Evolutionary conservation across 805 yeast genomes (phyloP), one percentile per base, ranked within the genome.

Genomic region (Starmerella stigmatis): DNA sequence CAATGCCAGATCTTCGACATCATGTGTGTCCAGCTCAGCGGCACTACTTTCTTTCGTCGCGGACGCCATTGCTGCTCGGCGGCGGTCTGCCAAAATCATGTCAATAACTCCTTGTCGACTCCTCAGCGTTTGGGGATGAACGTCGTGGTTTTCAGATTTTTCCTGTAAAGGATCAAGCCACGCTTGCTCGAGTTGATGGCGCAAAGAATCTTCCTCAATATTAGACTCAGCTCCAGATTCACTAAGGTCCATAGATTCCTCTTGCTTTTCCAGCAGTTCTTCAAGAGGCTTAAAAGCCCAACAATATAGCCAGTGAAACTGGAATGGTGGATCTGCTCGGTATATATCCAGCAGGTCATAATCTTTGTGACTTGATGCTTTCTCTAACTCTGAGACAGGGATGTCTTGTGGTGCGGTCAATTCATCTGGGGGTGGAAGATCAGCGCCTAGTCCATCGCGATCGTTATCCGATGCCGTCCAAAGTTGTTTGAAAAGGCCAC

Each of bases 141-240:
- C 41, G 7, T 38, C 52, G 15, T 49, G 57, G 31, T 43, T 49
- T 20, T 46, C 49, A 57, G 50, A 53, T 38, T 16, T 46, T 34
- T n/a, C 35, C 44, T 21, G 28, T 25, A 57, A 45, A 2, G 62
- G 54, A 11, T 52, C 51, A 26, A 57, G 50, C 57, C 60, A 59
- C 31, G 55, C 47, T 9, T 46, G 42, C 16, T 44, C 13, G 22
- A 57, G 43, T 25, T 49, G 40, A 8, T 51, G 46, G 31, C 48
- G 41, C 6, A 53, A n/a, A n/a, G 9, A n/a, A 7, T 32, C 35
- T 16, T 10, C n/a, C n/a, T n/a, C n/a, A n/a, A n/a, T n/a, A n/a
- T n/a, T n/a, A n/a, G n/a, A n/a, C n/a, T n/a, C n/a, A n/a, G n/a
- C n/a, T n/a, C n/a, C n/a, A n/a, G n/a, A n/a, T n/a, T n/a, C n/a